Evolutionary conservation across 768 basidiomycete species (phyloP), one percentile per base, ranked within the genome.

Genomic region (Podaxis sp.): DNA sequence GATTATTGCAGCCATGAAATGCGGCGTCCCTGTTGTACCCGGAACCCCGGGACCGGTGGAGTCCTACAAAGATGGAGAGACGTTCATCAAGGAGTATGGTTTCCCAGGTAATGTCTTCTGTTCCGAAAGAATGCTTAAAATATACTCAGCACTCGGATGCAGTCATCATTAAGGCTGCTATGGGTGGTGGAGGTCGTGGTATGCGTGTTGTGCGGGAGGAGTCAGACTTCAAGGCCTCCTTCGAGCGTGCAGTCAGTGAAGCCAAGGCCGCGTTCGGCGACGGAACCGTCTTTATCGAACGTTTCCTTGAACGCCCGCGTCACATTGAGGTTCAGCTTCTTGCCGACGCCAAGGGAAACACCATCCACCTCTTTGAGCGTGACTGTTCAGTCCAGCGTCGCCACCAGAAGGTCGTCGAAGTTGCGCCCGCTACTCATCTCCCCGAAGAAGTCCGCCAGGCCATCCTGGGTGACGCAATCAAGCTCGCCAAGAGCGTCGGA

Each of bases 151-250:
- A 30, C 44, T 49, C 62, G 53, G 20, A 36, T 40, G 28, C 53
- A 89, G 95, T 99, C 59, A 98, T 99, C 75, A 98, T 99, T 86
- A 99, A 99, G 79, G 97, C 97, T 41, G 96, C 96, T 8, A 96
- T 97, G 93, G 96, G 96, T 63, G 96, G 96, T 63, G 96, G 96
- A 69, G 97, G 97, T 58, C 93, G 96, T 68, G 97, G 97, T 64
- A 99, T 99, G 97, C 92, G 97, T 70, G 96, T 99, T 60, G 97
- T 99, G 37, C 88, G 94, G 65, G 93, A 95, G 71, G 90, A 96
- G 74, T 88, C 89, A 33, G 90, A 94, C 68, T 98, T 99, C 83
- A 84, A 94, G 78, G 80, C 84, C 61, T 81, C 91, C 6, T 99
- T 99, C 74, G 85, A 94, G 71, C 90, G 95, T 63, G 96, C 97